Base-by-base conservation (phyloP, 805 yeast genomes). In the Barnettozyma wickerhamii region DNA sequence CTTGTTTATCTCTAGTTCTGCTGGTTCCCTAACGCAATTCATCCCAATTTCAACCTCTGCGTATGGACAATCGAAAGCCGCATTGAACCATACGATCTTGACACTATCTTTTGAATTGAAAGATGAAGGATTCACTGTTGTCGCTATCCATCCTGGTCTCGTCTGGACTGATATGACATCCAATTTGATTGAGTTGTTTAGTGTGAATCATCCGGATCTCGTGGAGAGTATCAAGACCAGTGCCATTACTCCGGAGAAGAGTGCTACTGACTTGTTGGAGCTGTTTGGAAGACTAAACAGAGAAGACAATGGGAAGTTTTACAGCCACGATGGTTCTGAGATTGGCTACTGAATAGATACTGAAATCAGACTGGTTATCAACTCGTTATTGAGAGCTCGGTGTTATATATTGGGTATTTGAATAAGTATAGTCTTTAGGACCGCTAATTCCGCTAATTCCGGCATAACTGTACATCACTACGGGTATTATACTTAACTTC, bases 141-240 rank as follows among this genome's bases (percentile, higher is more conserved):
- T 64, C 18, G 47, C 66, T 10, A 12, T 66, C 12, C 66, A 65
- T 38, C 75, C 75, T 1, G 73, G 74, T 29, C 27, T 56, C 10
- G 71, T 69, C 12, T 15, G 38, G 12, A 63, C 66, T 27, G 71
- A 68, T 36, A 56, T 61, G 61, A 59, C 55, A 5, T 37, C 37
- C 21, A 27, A 23, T 2, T 10, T 35, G 17, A 18, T 40, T 10
- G 34, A 17, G 4, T 20, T 12, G 5, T 2, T 30, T 10, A 56
- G 5, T 3, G 14, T 29, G 18, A 28, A 5, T 6, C 15, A 28
- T 7, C 42, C 42, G 5, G 35, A 23, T 5, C 14, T 33, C 5
- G n/a, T 9, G 7, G 38, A 15, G 12, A 6, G 5, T 3, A 6
- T 28, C 34, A 24, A 26, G 10, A 6, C 18, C 12, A 15, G 27